A percentile compares a stretch with the other conserved stretches of the same genome.
Conservation (phyloP, 495 filamentous ascomycete species). For the Penicillium cinerascens region DNA sequence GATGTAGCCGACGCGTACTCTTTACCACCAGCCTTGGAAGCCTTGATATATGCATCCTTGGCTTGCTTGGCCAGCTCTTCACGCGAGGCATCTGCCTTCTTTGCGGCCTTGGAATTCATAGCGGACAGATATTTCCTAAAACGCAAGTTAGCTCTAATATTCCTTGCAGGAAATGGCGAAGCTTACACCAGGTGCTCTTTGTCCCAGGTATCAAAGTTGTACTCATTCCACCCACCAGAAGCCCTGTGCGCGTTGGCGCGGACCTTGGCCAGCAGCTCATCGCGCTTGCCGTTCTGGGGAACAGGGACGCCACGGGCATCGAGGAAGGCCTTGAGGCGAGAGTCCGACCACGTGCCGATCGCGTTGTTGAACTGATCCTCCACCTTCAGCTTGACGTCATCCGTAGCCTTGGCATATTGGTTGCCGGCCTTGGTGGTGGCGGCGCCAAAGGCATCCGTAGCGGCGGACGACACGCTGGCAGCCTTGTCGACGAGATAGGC, state of each 20-base stretch:
- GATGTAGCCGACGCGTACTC: conserved; percentile 73
- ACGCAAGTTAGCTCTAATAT: conserved; percentile 15
- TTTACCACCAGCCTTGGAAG: conserved; percentile 63
- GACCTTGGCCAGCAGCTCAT: conserved; percentile 75
- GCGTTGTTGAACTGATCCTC: conserved; percentile 65
- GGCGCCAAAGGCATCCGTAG: conserved; percentile 65
- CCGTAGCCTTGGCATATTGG: conserved; percentile 70
- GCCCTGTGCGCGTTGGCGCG: conserved; percentile 71
- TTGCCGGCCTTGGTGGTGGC: conserved; percentile 81
- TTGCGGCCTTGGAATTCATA: conserved; percentile 64
- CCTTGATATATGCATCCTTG: conserved; percentile 64
- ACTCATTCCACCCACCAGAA: conserved; percentile 65
- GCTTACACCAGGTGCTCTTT: conserved; percentile 68
- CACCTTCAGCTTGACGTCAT: conserved; percentile 59
- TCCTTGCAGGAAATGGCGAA: too few relatives aligned
- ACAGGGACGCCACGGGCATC: conserved; percentile 59
- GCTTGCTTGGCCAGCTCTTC: conserved; percentile 72
- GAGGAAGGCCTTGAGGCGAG: conserved; percentile 69
- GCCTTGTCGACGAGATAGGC: conserved; percentile 64
- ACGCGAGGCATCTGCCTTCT: conserved; percentile 62
- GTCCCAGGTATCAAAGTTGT: conserved; percentile 84
- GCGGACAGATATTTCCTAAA: conserved; percentile 61
- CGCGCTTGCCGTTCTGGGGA: conserved; percentile 70
- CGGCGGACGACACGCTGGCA: conserved; percentile 47
- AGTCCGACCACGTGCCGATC: conserved; percentile 65